These are phyloP conservation scores for Gamsiella multidivaricata DNA, from an alignment of 192 early-diverging fungal genomes.

Conservation along the genomic window DNA sequence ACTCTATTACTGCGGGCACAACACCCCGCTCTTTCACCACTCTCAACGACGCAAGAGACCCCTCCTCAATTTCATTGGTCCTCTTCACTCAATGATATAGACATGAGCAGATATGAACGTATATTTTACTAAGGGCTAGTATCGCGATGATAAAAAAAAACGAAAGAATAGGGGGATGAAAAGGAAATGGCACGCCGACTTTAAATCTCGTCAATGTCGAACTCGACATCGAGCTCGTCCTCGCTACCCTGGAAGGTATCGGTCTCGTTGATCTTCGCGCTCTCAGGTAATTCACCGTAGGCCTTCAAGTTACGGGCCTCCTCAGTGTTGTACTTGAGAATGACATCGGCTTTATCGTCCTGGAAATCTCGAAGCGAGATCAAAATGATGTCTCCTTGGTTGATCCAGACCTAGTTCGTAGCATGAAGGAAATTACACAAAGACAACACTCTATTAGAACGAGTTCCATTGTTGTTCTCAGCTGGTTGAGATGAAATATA, in stretches of 20 bases:
- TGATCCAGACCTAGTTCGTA: conserved; percentile 77
- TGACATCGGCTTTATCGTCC: conserved; percentile 93
- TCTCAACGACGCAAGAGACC: too few relatives aligned
- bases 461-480: too few relatives aligned
- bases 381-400: conserved; percentile 90
- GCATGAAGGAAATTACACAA: neutral
- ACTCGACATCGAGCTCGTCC: conserved; percentile 84
- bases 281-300: conserved; percentile 95
- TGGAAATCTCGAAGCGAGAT: conserved; percentile 92
- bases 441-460: too few relatives aligned
- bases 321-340: conserved; percentile 95
- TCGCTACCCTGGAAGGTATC: conserved; percentile 73
- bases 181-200: neutral
- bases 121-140: neutral
- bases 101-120: conserved; percentile 8
- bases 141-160: conserved; percentile 6
- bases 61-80: neutral
- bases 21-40: neutral
- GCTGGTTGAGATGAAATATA: too few relatives aligned
- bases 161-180: neutral
- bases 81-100: neutral
- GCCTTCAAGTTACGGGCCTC: conserved; percentile 93
- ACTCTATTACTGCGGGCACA: neutral
- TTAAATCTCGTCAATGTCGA: conserved; percentile 91
- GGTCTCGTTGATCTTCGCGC: conserved; percentile 86